Evolutionary conservation across 1,139 yeast genomes (phyloP), one percentile per base, ranked within the genome.

Genomic region (Kodamaea derodonti): DNA sequence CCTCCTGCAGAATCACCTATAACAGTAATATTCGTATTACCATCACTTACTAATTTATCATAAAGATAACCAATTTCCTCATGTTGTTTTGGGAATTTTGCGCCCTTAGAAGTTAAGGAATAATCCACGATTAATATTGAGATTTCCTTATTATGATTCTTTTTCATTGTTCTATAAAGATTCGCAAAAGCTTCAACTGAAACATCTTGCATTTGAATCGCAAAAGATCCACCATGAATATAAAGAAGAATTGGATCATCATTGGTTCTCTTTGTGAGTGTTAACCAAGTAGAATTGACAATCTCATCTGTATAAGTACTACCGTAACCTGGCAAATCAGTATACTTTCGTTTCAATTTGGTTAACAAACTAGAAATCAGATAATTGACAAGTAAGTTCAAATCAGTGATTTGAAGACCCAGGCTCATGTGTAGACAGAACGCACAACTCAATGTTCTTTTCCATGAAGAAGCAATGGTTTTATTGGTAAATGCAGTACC

Each of bases 1-100:
- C 69, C 73, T 14, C 73, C 73, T 11, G 72, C 70, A 1, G 70
- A 63, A 42, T 66, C 73, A 1, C 73, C 72, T 41, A 64, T 33
- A 4, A 69, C 46, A 1, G 56, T 45, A 5, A 69, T 49, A 34
- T 66, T 65, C 10, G 46, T 41, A 34, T 56, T 49, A 2, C 66
- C 64, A 18, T 58, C 62, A 2, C 28, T 30, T 7, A 37, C 53
- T 35, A 69, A 56, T 13, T 47, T 43, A 18, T 43, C 36, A 42
- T 67, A 68, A 1, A 64, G 48, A 14, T 47, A 52, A 28, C 54
- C 56, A 22, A 67, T 49, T 42, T 69, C 65, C 24, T 54, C 40
- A 20, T 63, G 41, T 45, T 67, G 75, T 26, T 54, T 42, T 3
- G 73, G 72, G 29, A 65, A 49, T 3, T 53, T 42, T 32, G 49